Base-by-base conservation (phyloP, 805 yeast genomes). In the Ogataea philodendri region DNA sequence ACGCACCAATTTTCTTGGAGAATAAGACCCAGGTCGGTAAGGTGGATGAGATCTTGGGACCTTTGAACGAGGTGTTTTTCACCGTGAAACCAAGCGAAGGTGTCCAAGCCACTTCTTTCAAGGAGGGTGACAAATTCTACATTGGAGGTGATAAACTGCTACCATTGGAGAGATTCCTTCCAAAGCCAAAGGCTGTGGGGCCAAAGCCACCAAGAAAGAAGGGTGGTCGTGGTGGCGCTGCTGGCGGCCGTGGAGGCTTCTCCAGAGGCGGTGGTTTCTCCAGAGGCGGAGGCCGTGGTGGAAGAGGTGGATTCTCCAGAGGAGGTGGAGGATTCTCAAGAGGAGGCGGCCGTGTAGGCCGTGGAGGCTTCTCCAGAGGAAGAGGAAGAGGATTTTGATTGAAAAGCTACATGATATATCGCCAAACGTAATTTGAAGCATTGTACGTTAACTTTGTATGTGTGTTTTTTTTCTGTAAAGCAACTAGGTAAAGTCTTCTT, bases 1-100 rank as follows among this genome's bases (percentile, higher is more conserved):
- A 93, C 67, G 99, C 99, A 17, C 98, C 98, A 60, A 89, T 93
- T 54, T 93, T 83, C 63, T 74, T 93, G 52, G 97, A 93, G 63
- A 90, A 93, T 74, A 93, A 93, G 66, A 83, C 95, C 16, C 93
- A 84, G 59, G 81, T 93, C 30, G 99, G 99, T 55, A 93, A 93
- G 65, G 95, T 93, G 41, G 99, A 93, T 62, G 99, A 93, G 72
- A 93, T 93, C 46, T 74, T 93, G 51, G 99, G 99, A 33, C 97
- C 98, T 30, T 68, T 93, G 60, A 93, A 93, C 61, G 98, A 93
- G 67, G 97, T 93, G n/a, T 90, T 76, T 61, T 93, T 93, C 75
- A 93, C 99, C 23, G 81, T 93, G 52, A 93, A 93, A 68, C 93
- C 97, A 39, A 72, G 84, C 34, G 98, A 93, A 60, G 99, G 99